Evolutionary conservation across 192 early-diverging fungal genomes (phyloP).

Genomic region (Chytriomyces confervae): DNA sequence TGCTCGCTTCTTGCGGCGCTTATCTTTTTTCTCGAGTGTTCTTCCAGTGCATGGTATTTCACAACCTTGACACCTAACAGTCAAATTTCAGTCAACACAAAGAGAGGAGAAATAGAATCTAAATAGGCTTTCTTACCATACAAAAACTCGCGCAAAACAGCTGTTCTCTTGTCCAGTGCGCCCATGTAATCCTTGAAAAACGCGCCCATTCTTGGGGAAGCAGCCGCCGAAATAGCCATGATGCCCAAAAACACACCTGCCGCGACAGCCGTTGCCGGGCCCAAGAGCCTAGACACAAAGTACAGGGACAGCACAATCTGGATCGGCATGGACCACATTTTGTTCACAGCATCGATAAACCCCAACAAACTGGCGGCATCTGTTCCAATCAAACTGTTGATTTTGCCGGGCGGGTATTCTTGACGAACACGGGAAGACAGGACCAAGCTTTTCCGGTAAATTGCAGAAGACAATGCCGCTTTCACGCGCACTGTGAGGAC

Average conservation of each 20-base stretch:
- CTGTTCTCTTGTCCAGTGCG: conserved; percentile 10
- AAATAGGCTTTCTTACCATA: not conserved
- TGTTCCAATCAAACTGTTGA: conserved; percentile 18
- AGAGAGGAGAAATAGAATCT: not conserved
- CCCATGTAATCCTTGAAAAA: not conserved
- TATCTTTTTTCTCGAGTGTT: not conserved
- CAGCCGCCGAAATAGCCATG: not conserved
- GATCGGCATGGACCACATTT: conserved; percentile 18
- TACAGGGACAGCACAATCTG: conserved; percentile 17
- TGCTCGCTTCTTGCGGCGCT: not conserved
- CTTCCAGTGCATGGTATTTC: conserved; percentile 28
- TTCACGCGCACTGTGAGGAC: conserved; percentile 1
- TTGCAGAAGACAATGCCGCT: conserved; percentile 38
- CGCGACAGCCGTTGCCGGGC: not conserved
- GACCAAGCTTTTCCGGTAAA: conserved; percentile 41
- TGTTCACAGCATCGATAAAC: conserved; percentile 16
- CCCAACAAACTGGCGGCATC: not conserved
- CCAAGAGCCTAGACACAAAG: conserved; percentile 20
- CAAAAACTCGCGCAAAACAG: conserved; percentile 5
- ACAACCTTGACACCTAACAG: conserved; percentile 20
- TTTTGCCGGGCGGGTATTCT: conserved; percentile 6
- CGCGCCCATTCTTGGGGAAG: not conserved
- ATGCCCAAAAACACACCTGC: conserved; percentile 8
- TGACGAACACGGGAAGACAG: conserved; percentile 32
- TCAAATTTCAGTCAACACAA: too few species aligned